Percentiles rank a stretch among this genome's conserved stretches.
These are phyloP conservation scores for Penicillium sp. DNA, from an alignment of 2,329 filamentous ascomycete genomes.

Conservation along the genomic window DNA sequence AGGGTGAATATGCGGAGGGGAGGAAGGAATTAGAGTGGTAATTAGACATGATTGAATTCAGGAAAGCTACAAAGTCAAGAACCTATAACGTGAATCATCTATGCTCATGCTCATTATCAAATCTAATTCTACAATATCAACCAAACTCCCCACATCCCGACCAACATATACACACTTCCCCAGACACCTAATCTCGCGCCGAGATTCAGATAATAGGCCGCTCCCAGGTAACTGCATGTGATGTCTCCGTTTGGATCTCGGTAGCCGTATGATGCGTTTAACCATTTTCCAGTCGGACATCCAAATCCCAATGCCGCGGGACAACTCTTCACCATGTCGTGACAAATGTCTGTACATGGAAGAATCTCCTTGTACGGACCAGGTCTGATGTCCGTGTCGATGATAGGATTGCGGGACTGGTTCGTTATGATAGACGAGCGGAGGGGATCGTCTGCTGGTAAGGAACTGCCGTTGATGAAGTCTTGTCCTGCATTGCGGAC, in stretches of 20 bases:
- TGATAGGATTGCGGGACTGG: slow-evolving; percentile 67
- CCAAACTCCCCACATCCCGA: slow-evolving; percentile 20
- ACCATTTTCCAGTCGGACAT: slow-evolving; percentile 62
- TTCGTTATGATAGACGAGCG: slow-evolving; percentile 47
- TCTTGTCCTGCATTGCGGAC: slow-evolving; percentile 69
- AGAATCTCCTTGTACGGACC: slow-evolving; percentile 93
- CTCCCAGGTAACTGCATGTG: slow-evolving; percentile 64
- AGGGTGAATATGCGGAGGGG: slow-evolving; percentile 3
- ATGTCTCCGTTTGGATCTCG: slow-evolving; percentile 39
- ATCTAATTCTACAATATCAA: slow-evolving; percentile 4
- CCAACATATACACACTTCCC: slow-evolving; percentile 14
- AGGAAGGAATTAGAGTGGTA: slow-evolving; percentile 20
- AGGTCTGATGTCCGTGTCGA: slow-evolving; percentile 70
- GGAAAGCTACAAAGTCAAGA: not conserved
- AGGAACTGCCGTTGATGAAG: slow-evolving; percentile 67
- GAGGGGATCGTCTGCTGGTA: slow-evolving; percentile 42
- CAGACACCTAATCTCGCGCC: slow-evolving; percentile 22
- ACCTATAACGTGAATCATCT: not conserved
- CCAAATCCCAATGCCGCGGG: slow-evolving; percentile 72
- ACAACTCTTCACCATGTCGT: slow-evolving; percentile 80
- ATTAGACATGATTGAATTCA: not conserved
- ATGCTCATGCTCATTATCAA: not conserved
- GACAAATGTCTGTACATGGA: slow-evolving; percentile 86
- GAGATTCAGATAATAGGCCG: slow-evolving; percentile 53
- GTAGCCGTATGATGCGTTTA: slow-evolving; percentile 54